These are phyloP conservation scores for Colletotrichum graminicola DNA, from an alignment of 2,329 filamentous ascomycete species.

Conservation along the genomic window DNA sequence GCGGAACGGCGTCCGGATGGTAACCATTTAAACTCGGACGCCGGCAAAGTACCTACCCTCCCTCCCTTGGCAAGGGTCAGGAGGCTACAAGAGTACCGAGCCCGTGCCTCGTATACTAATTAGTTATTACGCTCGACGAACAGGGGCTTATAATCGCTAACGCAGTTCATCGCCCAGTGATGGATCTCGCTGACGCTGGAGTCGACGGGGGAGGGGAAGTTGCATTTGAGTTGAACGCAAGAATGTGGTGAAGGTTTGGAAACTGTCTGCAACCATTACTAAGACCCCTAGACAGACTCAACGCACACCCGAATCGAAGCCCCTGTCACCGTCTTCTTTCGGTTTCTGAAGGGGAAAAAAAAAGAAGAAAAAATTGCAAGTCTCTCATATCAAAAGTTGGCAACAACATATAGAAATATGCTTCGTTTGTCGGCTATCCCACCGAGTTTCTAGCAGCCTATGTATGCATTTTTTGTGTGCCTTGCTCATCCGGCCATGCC, in stretches of 20 bases:
- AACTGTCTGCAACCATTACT: neutral
- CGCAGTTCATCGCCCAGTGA: neutral
- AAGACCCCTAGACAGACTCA: neutral
- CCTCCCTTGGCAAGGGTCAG: too few relatives aligned
- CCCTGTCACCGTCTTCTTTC: neutral
- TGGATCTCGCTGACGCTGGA: neutral
- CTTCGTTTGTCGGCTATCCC: neutral
- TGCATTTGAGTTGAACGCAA: neutral
- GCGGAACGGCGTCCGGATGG: neutral
- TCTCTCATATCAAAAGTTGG: neutral
- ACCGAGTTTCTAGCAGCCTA: neutral
- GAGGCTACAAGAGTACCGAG: neutral
- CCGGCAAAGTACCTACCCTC: neutral
- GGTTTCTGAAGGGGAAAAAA: neutral
- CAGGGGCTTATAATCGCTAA: neutral
- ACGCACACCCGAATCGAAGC: neutral
- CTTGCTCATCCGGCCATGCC: constrained; percentile 13
- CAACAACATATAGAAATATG: neutral
- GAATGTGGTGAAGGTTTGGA: neutral
- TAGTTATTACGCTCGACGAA: neutral
- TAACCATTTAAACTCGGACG: neutral
- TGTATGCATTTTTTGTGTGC: constrained; percentile 4
- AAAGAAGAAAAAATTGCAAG: neutral
- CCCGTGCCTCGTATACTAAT: neutral
- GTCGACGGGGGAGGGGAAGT: neutral